Percentiles rank a stretch among this genome's conserved stretches.
Evolutionary conservation across 768 basidiomycete genomes (phyloP).

Genomic region (Phlebiopsis gigantea): DNA sequence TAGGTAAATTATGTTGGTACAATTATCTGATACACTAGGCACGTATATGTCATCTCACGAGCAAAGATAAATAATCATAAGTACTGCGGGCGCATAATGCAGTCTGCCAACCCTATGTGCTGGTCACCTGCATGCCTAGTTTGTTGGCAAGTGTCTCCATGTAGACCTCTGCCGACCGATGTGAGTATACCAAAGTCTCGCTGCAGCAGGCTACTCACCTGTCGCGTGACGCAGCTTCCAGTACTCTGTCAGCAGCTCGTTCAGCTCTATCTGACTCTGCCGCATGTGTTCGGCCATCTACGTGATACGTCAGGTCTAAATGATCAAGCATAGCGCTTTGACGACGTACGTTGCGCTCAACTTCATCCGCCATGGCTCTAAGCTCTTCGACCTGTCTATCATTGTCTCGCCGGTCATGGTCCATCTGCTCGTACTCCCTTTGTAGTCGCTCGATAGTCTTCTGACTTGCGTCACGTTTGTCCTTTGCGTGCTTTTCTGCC

Average conservation of each 20-base stretch:
- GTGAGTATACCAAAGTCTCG: neutral
- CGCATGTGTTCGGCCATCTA: constrained; percentile 77
- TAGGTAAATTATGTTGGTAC: neutral
- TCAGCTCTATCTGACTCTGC: constrained; percentile 72
- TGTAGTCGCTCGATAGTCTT: constrained; percentile 72
- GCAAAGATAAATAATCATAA: neutral
- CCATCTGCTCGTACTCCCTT: constrained; percentile 76
- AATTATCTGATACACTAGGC: neutral
- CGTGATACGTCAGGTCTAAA: neutral
- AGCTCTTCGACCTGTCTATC: constrained; percentile 77
- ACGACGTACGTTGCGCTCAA: constrained; percentile 54
- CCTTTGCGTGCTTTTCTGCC: constrained; percentile 73
- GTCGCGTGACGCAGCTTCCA: constrained; percentile 75
- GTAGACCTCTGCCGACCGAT: constrained; percentile 54
- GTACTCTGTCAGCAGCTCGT: constrained; percentile 77
- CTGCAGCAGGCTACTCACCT: constrained; percentile 35
- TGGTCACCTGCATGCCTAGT: constrained; percentile 37
- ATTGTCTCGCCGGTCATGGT: constrained; percentile 67
- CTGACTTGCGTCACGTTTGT: constrained; percentile 69
- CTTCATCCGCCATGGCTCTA: constrained; percentile 60
- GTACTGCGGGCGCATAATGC: neutral
- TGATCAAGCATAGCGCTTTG: neutral
- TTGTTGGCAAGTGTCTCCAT: constrained; percentile 86
- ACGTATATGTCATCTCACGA: no score
- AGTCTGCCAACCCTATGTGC: constrained; percentile 11